Percentiles rank a stretch among this genome's conserved stretches.
Conservation (phyloP, 2,329 filamentous ascomycete genomes). For the Calonectria pseudoturangicola region DNA sequence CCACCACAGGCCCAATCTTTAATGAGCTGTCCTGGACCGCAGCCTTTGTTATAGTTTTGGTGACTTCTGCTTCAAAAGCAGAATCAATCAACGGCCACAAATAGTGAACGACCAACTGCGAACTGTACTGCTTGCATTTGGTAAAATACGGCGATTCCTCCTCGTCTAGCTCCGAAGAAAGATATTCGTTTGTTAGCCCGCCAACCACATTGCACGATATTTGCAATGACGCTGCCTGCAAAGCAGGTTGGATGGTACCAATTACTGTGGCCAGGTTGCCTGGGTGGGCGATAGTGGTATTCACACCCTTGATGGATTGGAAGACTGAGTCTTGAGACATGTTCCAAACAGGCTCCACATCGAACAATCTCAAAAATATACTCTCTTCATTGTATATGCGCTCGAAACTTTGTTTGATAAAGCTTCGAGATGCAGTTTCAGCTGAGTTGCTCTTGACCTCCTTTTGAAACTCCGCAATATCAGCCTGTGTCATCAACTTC, state of each 20-base stretch:
- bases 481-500: slow-evolving; percentile 71
- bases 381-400: slow-evolving; percentile 73
- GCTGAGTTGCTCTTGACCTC: slow-evolving; percentile 69
- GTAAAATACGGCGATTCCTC: slow-evolving; percentile 72
- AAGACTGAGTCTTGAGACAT: slow-evolving; percentile 70
- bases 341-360: slow-evolving; percentile 72
- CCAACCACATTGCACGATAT: slow-evolving; percentile 74
- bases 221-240: slow-evolving; percentile 69
- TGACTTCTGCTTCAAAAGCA: slow-evolving; percentile 73
- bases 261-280: slow-evolving; percentile 73
- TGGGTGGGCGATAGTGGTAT: slow-evolving; percentile 71
- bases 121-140: slow-evolving; percentile 74
- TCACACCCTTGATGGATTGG: slow-evolving; percentile 68
- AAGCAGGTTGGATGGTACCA: slow-evolving; percentile 67
- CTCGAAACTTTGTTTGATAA: slow-evolving; percentile 76
- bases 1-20: slow-evolving; percentile 69
- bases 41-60: slow-evolving; percentile 72
- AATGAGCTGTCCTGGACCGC: slow-evolving; percentile 67
- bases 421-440: slow-evolving; percentile 75
- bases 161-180: slow-evolving; percentile 74
- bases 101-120: slow-evolving; percentile 73
- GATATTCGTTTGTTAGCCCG: slow-evolving; percentile 76
- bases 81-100: slow-evolving; percentile 75
- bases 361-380: slow-evolving; percentile 74
- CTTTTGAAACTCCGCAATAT: slow-evolving; percentile 72